Base-by-base conservation (phyloP, 2,329 filamentous ascomycete species). In the Aspergillus intermedius region DNA sequence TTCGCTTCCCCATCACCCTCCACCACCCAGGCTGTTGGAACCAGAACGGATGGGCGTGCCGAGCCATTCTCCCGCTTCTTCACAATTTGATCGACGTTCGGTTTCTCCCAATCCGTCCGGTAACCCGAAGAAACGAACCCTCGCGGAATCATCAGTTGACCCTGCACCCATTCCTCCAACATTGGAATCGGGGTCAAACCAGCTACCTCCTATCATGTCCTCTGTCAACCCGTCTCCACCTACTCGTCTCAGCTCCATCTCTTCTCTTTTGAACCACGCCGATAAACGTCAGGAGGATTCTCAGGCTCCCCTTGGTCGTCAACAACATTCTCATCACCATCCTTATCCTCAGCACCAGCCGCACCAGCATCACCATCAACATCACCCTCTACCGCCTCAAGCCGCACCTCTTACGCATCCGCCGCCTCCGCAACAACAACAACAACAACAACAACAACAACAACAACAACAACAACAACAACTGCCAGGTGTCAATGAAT, bases 191-290 rank as follows among this genome's bases (percentile, higher is more conserved):
- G 59, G 64, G 42, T 66, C 65, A 35, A 65, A 67, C 51, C 69
- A 69, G 49, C 60, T 70, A 12, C 68, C 63, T 40, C 67, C 65
- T 9, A 72, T 70, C 46, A 69, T 64, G 57, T 62, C 61, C n/a
- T 62, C 62, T 4, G 56, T 53, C 22, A 65, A 68, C 42, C 61
- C 61, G 10, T 56, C 63, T 22, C 63, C 66, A n/a, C 80, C 39
- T 78, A 86, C 62, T 21, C 81, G 86, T 12, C 69, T 89, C 3
- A 87, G 83, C 15, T 88, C 85, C 3, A 90, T 90, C 52, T 87
- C 84, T 55, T 87, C 86, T 4, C 84, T 90, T 41, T 70, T 91
- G 10, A 90, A 89, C 54, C 82, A 82, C 30, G 51, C 66, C n/a
- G 64, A 70, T 15, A 62, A 68, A 46, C 71, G 66, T 12, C 58